Evolutionary conservation across 345 rosid species (phyloP).

Genomic region (Populus deltoides): DNA sequence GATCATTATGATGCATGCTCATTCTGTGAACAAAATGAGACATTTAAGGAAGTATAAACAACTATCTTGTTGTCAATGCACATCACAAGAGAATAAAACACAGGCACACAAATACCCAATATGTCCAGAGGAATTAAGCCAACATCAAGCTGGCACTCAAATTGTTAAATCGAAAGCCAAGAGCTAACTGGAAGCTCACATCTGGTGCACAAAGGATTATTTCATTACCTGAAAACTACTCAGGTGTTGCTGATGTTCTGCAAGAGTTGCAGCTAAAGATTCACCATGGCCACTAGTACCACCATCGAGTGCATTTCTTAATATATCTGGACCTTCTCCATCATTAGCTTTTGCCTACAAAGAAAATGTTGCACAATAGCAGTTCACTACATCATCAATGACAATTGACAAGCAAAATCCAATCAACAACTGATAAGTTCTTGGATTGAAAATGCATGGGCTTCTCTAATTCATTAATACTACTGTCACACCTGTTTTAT

Average conservation of each 20-base stretch:
- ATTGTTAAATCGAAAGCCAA: neutral
- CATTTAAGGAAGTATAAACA: neutral
- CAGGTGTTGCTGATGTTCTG: slow-evolving; percentile 96
- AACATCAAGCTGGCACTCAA: neutral
- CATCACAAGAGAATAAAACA: slow-evolving; percentile 8
- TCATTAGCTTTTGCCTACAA: slow-evolving; percentile 90
- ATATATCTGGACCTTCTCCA: slow-evolving; percentile 97
- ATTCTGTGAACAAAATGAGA: neutral
- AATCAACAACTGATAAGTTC: slow-evolving; percentile 3
- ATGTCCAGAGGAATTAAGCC: neutral
- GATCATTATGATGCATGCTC: neutral
- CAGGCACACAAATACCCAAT: neutral
- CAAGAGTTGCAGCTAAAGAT: slow-evolving; percentile 82
- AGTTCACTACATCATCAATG: slow-evolving; percentile 1
- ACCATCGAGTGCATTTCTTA: slow-evolving; percentile 72
- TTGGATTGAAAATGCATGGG: neutral
- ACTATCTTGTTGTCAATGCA: neutral
- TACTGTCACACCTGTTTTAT: neutral
- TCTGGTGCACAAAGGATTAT: neutral
- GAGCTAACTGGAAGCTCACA: neutral
- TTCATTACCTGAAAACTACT: slow-evolving; percentile 87
- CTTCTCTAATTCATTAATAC: neutral
- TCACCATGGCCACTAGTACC: slow-evolving; percentile 83
- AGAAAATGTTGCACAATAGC: slow-evolving; percentile 16
- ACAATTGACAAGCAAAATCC: neutral